phyloP scores from a whole-genome alignment of 805 yeast genomes.

The Saturnispora sanitii region DNA sequence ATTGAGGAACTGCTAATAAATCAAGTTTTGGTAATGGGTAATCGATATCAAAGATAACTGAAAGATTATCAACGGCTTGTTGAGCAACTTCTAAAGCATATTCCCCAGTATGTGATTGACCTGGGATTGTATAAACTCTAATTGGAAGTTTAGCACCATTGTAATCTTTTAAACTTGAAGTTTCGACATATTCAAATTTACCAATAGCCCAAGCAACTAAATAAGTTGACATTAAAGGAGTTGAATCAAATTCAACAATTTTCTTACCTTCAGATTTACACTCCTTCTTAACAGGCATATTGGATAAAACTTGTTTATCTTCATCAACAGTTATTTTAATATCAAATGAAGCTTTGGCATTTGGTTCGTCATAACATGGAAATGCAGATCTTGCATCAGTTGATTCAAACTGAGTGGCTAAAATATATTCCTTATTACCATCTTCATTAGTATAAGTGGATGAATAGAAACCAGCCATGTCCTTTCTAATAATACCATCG shows the following conservation, averaged over 20 bases:
- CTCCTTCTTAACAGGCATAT: conserved; percentile 37
- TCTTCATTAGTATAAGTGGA: conserved; percentile 32
- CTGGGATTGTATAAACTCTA: conserved; percentile 43
- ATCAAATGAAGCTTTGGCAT: conserved; percentile 44
- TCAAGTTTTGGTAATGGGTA: conserved; percentile 82
- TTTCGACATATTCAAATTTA: conserved; percentile 44
- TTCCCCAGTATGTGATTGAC: conserved; percentile 36
- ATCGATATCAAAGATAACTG: conserved; percentile 37
- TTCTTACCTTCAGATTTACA: conserved; percentile 13
- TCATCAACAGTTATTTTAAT: conserved; percentile 30
- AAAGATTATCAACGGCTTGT: conserved; percentile 40
- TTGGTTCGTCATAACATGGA: conserved; percentile 51
- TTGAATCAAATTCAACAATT: conserved; percentile 32
- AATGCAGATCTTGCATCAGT: conserved; percentile 51
- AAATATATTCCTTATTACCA: conserved; percentile 31
- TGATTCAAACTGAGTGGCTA: conserved; percentile 50
- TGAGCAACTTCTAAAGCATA: conserved; percentile 41
- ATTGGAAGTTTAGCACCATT: conserved; percentile 36
- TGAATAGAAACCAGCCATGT: conserved; percentile 49
- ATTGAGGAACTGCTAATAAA: conserved; percentile 67
- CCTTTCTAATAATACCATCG: conserved; percentile 38
- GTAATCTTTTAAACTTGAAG: conserved; percentile 32
- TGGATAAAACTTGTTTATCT: conserved; percentile 34
- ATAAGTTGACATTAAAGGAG: conserved; percentile 49
- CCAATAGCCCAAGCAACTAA: conserved; percentile 52